Base-by-base conservation (phyloP, 805 yeast species). In the Wickerhamomyces bovis region DNA sequence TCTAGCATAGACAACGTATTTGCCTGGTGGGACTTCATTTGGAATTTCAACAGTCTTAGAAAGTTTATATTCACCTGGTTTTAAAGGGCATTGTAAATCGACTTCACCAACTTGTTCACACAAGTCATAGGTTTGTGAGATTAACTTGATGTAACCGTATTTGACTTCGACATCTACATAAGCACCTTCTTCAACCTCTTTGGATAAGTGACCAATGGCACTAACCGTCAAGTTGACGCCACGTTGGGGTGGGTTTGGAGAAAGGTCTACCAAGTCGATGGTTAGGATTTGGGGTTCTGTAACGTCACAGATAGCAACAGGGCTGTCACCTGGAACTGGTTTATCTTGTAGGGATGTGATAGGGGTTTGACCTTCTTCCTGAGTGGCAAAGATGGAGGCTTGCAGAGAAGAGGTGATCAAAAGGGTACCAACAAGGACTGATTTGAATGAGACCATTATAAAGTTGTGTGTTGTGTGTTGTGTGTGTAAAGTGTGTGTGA, bases 141-240 rank as follows among this genome's bases (percentile, higher is more conserved):
- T 69, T 48, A 94, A 75, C 56, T 85, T 85, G 67, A 94, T 90
- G 69, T 85, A 90, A 6, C 98, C 99, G 60, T 89, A 85, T 54
- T 86, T 77, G 19, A 94, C 98, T 55, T 89, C 95, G 25, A 94
- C 92, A 55, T 90, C 97, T 43, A 94, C 95, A 59, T 90, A 94
- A 0, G 98, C 87, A 30, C 99, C 99, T 18, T 88, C 92, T 25
- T 65, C 78, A 33, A 94, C 70, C 9, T 71, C 71, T 43, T 73
- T 62, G 20, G 69, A 50, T 44, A 92, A 67, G 33, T 63, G 62
- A 3, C 97, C 99, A 6, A 71, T 64, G 3, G 97, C 99, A 19
- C 74, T 62, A 47, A 94, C 79, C 8, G 95, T 85, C 61, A 94
- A 71, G 62, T 89, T 86, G 38, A 73, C 69, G n/a, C 97, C 98